These are phyloP conservation scores for Pseudonitzschia delicatissima DNA, from an alignment of 108 stramenopile genomes.

Conservation along the genomic window DNA sequence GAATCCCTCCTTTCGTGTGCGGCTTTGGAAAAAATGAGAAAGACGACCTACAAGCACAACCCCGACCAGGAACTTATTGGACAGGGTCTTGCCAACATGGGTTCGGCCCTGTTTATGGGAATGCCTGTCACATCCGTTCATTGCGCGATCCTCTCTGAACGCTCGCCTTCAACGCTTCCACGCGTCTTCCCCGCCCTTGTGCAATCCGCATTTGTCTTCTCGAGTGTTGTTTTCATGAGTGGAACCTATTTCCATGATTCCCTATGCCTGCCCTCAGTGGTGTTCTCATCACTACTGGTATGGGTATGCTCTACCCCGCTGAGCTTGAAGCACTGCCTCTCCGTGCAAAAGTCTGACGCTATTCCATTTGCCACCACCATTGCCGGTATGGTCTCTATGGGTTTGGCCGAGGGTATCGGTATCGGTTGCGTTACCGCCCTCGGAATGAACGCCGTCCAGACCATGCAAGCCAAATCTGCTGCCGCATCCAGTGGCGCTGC, in stretches of 20 bases:
- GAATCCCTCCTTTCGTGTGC: conserved; percentile 34
- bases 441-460: conserved; percentile 19
- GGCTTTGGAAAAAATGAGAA: conserved; percentile 43
- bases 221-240: conserved; percentile 27
- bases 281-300: conserved; percentile 26
- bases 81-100: conserved; percentile 40
- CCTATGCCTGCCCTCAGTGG: conserved; percentile 32
- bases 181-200: conserved; percentile 31
- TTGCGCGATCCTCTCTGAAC: conserved; percentile 43
- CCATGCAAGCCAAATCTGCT: not conserved
- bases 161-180: conserved; percentile 26
- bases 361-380: conserved; percentile 32
- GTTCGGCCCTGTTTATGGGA: conserved; percentile 34
- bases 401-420: conserved; percentile 41
- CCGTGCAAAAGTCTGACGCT: conserved; percentile 22
- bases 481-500: no score
- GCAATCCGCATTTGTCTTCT: conserved; percentile 38
- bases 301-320: conserved; percentile 27
- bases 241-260: conserved; percentile 23
- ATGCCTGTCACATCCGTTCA: conserved; percentile 41
- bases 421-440: conserved; percentile 33
- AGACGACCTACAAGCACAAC: conserved; percentile 34
- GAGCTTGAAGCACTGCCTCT: conserved; percentile 39
- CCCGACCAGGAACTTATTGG: conserved; percentile 40
- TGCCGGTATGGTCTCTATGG: conserved; percentile 39